Conservation (phyloP, 2,329 filamentous ascomycete species). For the Microsporum ferrugineum region DNA sequence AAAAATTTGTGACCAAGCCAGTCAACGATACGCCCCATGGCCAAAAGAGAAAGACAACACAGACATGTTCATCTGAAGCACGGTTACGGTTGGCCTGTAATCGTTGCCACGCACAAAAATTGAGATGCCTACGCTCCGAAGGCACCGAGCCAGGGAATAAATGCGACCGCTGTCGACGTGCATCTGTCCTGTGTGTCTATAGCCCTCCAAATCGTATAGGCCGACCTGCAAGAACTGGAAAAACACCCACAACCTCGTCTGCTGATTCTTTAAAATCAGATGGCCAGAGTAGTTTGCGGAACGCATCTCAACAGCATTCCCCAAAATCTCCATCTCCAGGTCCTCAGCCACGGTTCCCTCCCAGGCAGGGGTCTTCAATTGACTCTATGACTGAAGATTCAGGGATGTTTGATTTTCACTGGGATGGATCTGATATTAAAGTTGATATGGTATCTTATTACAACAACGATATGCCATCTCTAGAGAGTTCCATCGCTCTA, state of each 20-base stretch:
- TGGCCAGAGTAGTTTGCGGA: background rate
- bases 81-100: background rate
- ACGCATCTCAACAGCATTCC: background rate
- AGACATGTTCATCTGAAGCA: background rate
- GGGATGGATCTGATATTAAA: background rate
- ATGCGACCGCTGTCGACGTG: background rate
- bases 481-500: background rate
- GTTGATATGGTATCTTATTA: background rate
- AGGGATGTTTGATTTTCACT: background rate
- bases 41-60: background rate
- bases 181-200: background rate
- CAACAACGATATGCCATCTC: background rate
- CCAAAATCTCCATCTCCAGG: background rate
- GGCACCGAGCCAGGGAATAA: background rate
- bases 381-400: background rate
- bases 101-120: slow-evolving; percentile 1
- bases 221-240: background rate
- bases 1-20: background rate
- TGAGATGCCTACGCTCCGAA: background rate
- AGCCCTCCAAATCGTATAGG: slow-evolving; percentile 2
- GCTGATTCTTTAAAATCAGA: background rate
- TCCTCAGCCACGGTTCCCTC: background rate
- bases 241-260: background rate
- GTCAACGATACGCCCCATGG: background rate
- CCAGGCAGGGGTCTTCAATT: background rate